Evolutionary conservation across 805 yeast genomes (phyloP), one percentile per base, ranked within the genome.

Genomic region (Saccharomycopsis sp.): DNA sequence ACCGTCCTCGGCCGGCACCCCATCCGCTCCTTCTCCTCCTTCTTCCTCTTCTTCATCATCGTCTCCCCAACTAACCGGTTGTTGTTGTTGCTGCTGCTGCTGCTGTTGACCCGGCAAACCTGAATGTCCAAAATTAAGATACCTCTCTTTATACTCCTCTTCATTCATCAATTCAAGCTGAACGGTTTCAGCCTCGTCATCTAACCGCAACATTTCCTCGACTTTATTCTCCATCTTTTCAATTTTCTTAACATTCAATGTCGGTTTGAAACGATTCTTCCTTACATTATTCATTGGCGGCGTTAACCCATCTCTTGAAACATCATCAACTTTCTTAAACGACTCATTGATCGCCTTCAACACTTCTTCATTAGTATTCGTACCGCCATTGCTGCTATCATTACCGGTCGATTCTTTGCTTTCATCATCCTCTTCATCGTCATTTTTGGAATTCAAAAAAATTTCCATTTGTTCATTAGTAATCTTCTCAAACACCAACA

Each of bases 181-280:
- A 3, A 46, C 43, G 3, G 41, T 36, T 59, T 85, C 89, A 1
- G 97, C 95, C 47, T 82, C 88, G 31, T 75, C 85, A 59, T 90
- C 98, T 38, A 78, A 63, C 50, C 75, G 68, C 24, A 90, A 67
- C 41, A 90, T 65, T 57, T 81, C 86, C 47, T 85, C 84, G 3
- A 90, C 96, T 44, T 76, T 77, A 29, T 74, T 73, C 52, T 90
- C 96, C 5, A 87, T 79, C 51, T 78, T 79, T 46, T 86, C 85
- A 57, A 88, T 77, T 20, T 84, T 79, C 34, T 80, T 69, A 42
- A 79, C 80, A 44, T 81, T 78, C 51, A 85, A 72, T 47, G 82
- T 77, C 43, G 81, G 75, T 40, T 86, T 79, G 57, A 85, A 81
- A 49, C 93, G 71, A 36, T 87, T 67, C 49, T 82, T 74, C 35